Evolutionary conservation across 2,329 filamentous ascomycete species (phyloP), one percentile per base, ranked within the genome.

Genomic region (Fusarium xyrophilum): DNA sequence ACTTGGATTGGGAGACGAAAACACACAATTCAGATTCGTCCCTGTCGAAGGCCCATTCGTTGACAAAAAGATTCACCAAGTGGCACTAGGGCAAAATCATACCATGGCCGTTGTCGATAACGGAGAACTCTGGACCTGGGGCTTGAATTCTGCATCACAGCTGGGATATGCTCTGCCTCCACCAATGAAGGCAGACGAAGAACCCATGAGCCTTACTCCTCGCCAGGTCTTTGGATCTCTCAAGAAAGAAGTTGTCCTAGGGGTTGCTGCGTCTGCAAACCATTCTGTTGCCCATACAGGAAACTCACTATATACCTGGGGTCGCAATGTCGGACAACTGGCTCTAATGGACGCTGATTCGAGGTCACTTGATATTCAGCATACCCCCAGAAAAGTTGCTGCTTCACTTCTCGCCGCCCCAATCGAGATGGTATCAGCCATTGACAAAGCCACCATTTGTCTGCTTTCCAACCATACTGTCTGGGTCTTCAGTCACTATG

Each of bases 41-140:
- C 92, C 93, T 57, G 89, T 99, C 5, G 90, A 94, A 75, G 89
- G 89, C 3, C 91, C 91, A 3, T 81, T 97, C 7, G 82, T 86
- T 2, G 91, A 92, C 53, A 94, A 90, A 76, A 92, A 89, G 71
- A 85, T 97, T 8, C 82, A 86, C 5, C 87, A 89, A n/a, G 85
- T 97, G 47, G 93, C 93, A 3, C 84, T 99, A 6, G 96, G 96
- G 1, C 93, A 96, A 75, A 96, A 97, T 70, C 96, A 99, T 76
- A 92, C 91, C 6, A 84, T 99, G 76, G 95, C 93, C 2, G 83
- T 98, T 9, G 91, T 92, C 6, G 89, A 89, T n/a, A 85, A 89
- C 55, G 95, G 96, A n/a, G 93, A 96, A 70, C 87, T 97, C 9
- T 97, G 93, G 83, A 96, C 93, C 3, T 99, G 96, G 96, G 96